Conservation (phyloP, 192 early-diverging fungal species). For the Entomortierella parvispora region DNA sequence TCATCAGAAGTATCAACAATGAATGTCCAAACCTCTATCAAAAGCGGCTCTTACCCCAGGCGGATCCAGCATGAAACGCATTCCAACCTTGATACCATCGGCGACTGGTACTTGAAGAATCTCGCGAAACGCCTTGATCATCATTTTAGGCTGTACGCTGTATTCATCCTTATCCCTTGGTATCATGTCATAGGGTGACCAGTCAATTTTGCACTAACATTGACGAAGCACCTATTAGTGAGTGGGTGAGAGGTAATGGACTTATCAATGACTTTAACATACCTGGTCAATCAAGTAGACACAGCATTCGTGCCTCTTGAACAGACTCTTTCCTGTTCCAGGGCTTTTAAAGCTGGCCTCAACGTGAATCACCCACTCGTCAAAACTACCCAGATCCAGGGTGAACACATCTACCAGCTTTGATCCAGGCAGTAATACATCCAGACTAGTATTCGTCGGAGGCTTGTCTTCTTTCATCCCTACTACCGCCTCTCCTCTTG, state of each 20-base stretch:
- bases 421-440: slow-evolving; percentile 24
- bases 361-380: slow-evolving; percentile 24
- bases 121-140: slow-evolving; percentile 15
- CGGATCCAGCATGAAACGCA: slow-evolving; percentile 8
- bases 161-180: neutral
- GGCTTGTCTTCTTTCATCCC: neutral
- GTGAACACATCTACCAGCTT: slow-evolving; percentile 21
- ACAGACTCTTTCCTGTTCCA: slow-evolving; percentile 46
- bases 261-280: too few species aligned
- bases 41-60: slow-evolving; percentile 13
- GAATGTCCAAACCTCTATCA: too few species aligned
- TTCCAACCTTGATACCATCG: slow-evolving; percentile 24
- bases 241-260: neutral
- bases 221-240: too few species aligned
- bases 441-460: neutral
- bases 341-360: slow-evolving; percentile 46
- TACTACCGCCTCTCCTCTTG: neutral
- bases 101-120: slow-evolving; percentile 23
- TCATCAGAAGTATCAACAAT: too few species aligned
- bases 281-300: slow-evolving; percentile 57
- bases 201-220: slow-evolving; percentile 28
- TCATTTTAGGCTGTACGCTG: slow-evolving; percentile 1
- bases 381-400: slow-evolving; percentile 28
- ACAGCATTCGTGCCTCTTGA: slow-evolving; percentile 51
- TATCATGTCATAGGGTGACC: neutral